These are phyloP conservation scores for Trichoderma parareesei DNA, from an alignment of 495 filamentous ascomycete genomes.

Conservation along the genomic window DNA sequence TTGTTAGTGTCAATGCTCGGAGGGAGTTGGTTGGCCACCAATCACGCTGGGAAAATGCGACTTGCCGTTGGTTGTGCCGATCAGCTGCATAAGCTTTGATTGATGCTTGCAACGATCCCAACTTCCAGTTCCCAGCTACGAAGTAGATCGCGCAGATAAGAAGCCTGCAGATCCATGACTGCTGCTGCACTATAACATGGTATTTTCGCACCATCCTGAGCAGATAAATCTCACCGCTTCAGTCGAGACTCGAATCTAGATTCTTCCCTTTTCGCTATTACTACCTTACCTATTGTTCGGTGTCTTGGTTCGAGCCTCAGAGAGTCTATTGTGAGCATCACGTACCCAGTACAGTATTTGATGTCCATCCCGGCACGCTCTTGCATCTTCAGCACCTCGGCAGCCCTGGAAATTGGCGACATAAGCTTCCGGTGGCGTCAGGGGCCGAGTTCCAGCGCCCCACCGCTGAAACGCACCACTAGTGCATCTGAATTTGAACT, in stretches of 20 bases:
- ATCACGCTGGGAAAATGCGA: too few relatives aligned
- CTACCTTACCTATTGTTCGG: too few relatives aligned
- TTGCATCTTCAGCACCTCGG: background rate
- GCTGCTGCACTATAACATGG: background rate
- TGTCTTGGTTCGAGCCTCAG: too few relatives aligned
- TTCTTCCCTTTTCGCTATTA: too few relatives aligned
- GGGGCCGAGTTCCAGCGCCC: background rate
- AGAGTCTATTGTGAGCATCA: background rate
- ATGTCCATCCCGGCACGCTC: background rate
- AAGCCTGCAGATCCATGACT: background rate
- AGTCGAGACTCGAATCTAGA: too few relatives aligned
- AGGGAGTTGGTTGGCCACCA: too few relatives aligned
- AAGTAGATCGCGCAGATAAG: background rate
- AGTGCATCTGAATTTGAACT: background rate
- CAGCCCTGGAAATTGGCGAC: background rate
- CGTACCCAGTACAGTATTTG: background rate
- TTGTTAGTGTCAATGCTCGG: too few relatives aligned
- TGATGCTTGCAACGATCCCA: background rate
- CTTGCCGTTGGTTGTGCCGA: background rate
- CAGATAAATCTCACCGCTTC: too few relatives aligned
- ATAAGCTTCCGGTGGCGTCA: constrained; percentile 1
- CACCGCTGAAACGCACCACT: constrained; percentile 5
- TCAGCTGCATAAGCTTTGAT: background rate
- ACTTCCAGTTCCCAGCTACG: background rate
- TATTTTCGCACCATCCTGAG: too few relatives aligned